phyloP scores from a whole-genome alignment of 257 asterid genomes.

The Ajuga chamaepitys region DNA sequence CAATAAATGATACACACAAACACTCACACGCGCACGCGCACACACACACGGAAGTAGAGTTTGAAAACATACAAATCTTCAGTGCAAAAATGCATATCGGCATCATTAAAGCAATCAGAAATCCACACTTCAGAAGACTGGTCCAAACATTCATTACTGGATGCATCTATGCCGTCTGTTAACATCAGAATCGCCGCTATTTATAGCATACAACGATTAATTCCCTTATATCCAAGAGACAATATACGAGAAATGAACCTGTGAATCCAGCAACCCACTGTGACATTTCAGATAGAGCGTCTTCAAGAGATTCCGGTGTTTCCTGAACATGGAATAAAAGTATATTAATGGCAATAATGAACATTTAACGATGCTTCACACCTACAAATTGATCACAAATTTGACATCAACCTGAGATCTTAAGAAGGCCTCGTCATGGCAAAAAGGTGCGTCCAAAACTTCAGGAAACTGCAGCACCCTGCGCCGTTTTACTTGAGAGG shows the following conservation, averaged over 20 bases:
- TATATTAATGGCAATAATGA: background rate
- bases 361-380: background rate
- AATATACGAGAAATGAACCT: constrained; percentile 27
- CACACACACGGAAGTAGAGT: background rate
- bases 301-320: constrained; percentile 47
- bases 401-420: constrained; percentile 44
- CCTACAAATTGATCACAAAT: background rate
- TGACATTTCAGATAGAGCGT: constrained; percentile 48
- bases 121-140: constrained; percentile 82
- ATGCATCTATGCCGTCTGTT: constrained; percentile 17
- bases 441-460: constrained; percentile 24
- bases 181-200: background rate
- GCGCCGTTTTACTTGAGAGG: constrained; percentile 52
- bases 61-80: constrained; percentile 51
- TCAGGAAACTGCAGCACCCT: constrained; percentile 63
- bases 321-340: constrained; percentile 36
- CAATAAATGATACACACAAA: background rate
- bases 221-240: background rate
- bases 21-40: background rate
- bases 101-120: constrained; percentile 61
- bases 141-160: constrained; percentile 47
- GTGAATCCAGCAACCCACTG: constrained; percentile 60
- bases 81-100: constrained; percentile 22
- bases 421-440: constrained; percentile 32
- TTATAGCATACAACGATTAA: background rate